Percentiles rank a stretch among this genome's conserved stretches.
Evolutionary conservation across 495 filamentous ascomycete genomes (phyloP).

Genomic region (Neurospora terricola): DNA sequence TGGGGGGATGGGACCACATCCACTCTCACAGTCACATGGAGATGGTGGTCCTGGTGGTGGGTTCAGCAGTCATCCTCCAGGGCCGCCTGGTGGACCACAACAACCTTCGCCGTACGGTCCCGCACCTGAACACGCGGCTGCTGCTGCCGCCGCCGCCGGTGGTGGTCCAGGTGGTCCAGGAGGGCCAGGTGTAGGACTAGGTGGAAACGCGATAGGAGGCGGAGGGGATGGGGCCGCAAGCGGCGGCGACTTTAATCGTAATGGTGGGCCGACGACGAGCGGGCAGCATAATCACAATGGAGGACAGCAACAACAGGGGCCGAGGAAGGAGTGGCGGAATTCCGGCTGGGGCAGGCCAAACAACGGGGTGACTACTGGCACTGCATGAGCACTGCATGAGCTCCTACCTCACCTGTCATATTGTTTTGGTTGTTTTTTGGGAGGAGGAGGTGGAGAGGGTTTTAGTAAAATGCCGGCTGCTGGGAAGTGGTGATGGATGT

Average conservation of each 20-base stretch:
- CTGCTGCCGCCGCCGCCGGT: background rate
- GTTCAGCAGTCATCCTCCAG: constrained; percentile 1
- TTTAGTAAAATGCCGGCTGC: background rate
- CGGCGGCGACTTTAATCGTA: background rate
- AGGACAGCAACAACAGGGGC: constrained; percentile 2
- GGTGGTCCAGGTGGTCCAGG: background rate
- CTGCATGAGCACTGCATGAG: constrained; percentile 7
- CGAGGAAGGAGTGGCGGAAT: constrained; percentile 42
- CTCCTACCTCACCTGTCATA: background rate
- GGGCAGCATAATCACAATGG: background rate
- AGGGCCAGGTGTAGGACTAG: background rate
- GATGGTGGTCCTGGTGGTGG: constrained; percentile 22
- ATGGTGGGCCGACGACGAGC: background rate
- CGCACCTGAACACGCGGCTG: background rate
- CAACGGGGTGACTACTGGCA: constrained; percentile 25
- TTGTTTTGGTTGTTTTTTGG: background rate
- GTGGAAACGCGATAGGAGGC: background rate
- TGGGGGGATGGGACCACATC: background rate
- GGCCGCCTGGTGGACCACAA: background rate
- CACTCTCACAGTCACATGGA: background rate
- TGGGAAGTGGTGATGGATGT: background rate
- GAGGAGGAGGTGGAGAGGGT: background rate
- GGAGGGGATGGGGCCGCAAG: background rate
- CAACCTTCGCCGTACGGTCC: background rate
- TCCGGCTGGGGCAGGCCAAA: constrained; percentile 39